Percentiles rank a stretch among this genome's conserved stretches.
Evolutionary conservation across 2,329 filamentous ascomycete genomes (phyloP).

Genomic region (Pseudogymnoascus sp.): DNA sequence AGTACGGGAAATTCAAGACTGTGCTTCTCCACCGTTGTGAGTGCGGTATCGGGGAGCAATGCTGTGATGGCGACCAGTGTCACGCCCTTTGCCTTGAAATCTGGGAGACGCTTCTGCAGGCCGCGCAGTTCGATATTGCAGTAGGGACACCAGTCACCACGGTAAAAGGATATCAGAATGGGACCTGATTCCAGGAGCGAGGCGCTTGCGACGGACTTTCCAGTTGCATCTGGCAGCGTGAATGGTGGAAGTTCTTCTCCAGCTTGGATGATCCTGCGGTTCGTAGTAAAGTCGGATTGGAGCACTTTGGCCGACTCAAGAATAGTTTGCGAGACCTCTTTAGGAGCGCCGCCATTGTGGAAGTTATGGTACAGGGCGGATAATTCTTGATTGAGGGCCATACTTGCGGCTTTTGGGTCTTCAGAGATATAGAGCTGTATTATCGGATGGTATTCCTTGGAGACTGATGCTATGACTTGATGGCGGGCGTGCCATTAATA

Average conservation of each 20-base stretch:
- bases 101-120: constrained; percentile 31
- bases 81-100: constrained; percentile 32
- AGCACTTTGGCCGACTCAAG: not conserved
- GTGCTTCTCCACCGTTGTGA: constrained; percentile 35
- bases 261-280: constrained; percentile 25
- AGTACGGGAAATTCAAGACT: constrained; percentile 35
- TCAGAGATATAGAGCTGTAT: not conserved
- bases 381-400: constrained; percentile 17
- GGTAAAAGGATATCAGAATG: constrained; percentile 40
- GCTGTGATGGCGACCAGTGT: constrained; percentile 37
- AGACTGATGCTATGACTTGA: not conserved
- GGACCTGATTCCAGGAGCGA: constrained; percentile 29
- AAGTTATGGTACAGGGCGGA: constrained; percentile 13
- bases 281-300: constrained; percentile 16
- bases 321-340: constrained; percentile 14
- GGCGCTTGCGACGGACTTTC: constrained; percentile 27
- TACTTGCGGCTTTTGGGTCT: constrained; percentile 16
- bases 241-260: constrained; percentile 32
- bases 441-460: not conserved
- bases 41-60: constrained; percentile 33
- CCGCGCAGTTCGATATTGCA: constrained; percentile 35
- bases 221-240: constrained; percentile 30
- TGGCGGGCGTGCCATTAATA: not conserved
- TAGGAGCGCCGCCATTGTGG: constrained; percentile 15
- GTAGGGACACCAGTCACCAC: constrained; percentile 40